Conservation (phyloP, 345 rosid genomes). For the Camelina sativa region DNA sequence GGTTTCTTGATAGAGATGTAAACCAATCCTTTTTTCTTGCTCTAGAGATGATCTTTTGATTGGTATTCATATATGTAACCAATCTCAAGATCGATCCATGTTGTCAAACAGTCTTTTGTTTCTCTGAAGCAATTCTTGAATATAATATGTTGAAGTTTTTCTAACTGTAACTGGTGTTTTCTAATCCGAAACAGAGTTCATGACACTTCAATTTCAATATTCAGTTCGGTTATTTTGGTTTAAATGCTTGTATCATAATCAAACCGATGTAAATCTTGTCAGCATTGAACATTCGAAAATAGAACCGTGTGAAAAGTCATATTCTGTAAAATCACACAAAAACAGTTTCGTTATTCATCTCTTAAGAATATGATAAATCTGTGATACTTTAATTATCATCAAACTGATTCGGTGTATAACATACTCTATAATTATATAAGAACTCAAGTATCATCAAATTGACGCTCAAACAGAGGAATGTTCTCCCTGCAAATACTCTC, state of each 20-base stretch:
- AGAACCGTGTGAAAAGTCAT: not conserved
- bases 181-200: slow-evolving; percentile 2
- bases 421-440: not conserved
- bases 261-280: not conserved
- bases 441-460: too few relatives aligned
- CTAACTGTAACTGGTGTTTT: not conserved
- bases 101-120: too few relatives aligned
- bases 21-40: too few relatives aligned
- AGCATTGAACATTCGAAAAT: not conserved
- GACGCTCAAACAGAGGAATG: too few relatives aligned
- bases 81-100: too few relatives aligned
- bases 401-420: not conserved
- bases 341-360: not conserved
- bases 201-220: not conserved
- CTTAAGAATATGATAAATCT: not conserved
- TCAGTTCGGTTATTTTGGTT: not conserved
- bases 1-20: too few relatives aligned
- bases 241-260: not conserved
- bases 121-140: slow-evolving; percentile 4
- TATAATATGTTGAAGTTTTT: not conserved
- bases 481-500: too few relatives aligned
- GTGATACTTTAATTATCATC: not conserved
- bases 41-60: too few relatives aligned
- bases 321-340: too few relatives aligned
- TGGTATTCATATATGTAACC: too few relatives aligned